phyloP scores from a whole-genome alignment of 2,329 filamentous ascomycete species.

The Botrytis byssoidea region DNA sequence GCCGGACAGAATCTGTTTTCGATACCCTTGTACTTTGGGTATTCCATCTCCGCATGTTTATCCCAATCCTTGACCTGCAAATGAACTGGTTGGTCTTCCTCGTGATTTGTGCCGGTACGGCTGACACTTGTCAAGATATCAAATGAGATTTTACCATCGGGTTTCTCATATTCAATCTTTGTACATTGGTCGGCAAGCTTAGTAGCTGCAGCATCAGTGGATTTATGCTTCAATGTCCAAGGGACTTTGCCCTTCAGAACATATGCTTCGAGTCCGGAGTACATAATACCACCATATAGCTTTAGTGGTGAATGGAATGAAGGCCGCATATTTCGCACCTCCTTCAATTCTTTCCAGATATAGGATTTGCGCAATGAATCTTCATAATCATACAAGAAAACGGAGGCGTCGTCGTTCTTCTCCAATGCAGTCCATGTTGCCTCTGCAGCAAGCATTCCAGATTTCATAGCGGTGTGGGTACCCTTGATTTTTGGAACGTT shows the following conservation, averaged over 20 bases:
- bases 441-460: conserved; percentile 93
- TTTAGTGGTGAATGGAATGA: conserved; percentile 88
- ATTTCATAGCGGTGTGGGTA: conserved; percentile 96
- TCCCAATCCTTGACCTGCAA: conserved; percentile 96
- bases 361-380: conserved; percentile 78
- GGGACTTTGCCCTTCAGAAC: conserved; percentile 80
- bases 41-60: conserved; percentile 77
- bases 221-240: conserved; percentile 88
- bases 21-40: conserved; percentile 83
- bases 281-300: conserved; percentile 83
- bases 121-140: conserved; percentile 95
- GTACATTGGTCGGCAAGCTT: conserved; percentile 73
- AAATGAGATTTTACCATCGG: conserved; percentile 91
- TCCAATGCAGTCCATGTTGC: conserved; percentile 77
- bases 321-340: conserved; percentile 96
- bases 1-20: conserved; percentile 98
- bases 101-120: conserved; percentile 94
- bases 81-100: conserved; percentile 97
- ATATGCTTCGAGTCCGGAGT: conserved; percentile 90
- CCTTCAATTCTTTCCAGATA: conserved; percentile 92
- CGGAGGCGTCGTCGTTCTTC: conserved; percentile 58
- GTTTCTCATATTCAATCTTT: conserved; percentile 96
- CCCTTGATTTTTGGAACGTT: conserved; percentile 99
- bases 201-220: conserved; percentile 74
- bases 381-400: conserved; percentile 95